Evolutionary conservation across 352 stramenopile genomes (phyloP), one percentile per base, ranked within the genome.

Genomic region (Bremia lactucae): DNA sequence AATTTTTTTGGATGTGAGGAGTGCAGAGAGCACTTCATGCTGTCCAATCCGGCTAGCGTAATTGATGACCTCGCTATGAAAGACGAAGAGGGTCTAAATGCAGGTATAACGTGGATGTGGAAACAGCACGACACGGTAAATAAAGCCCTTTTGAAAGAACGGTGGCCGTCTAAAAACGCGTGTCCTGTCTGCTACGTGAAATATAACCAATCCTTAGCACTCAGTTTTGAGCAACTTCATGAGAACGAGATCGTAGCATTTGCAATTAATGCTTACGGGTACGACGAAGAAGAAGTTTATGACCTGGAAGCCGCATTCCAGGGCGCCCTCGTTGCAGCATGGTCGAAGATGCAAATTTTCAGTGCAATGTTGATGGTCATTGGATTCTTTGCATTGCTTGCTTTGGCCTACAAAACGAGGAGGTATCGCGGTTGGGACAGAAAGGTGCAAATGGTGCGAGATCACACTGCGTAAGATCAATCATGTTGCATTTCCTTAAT

Each of bases 91-190:
- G 72, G 69, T 0, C 53, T 64, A 7, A 38, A 66, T 21, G 64
- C 69, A 34, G 55, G 87, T 3, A 42, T 65, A 6, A 38, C 90
- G 28, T 89, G 80, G 77, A 66, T 93, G 31, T 90, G 79, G 72
- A 61, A 59, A 20, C 86, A 87, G 75, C 80, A 93, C 64, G 89
- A 87, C 52, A 74, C 63, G 5, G 77, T 93, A 14, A 93, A 90
- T 54, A 77, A 75, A 26, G 53, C 73, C 20, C 69, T 72, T n/a
- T 67, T 78, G 47, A 83, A 88, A 28, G 50, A 40, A 0, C 67
- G 78, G 40, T 92, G 75, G 72, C 79, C 79, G 16, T 66, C 62
- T 2, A 59, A 72, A 42, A 53, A 37, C 22, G 51, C 54, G 10
- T 88, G 76, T 37, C 67, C 62, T 5, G 34, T 76, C 9, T 86